Conservation (phyloP, 2,329 filamentous ascomycete species). For the Penicillium sp. region DNA sequence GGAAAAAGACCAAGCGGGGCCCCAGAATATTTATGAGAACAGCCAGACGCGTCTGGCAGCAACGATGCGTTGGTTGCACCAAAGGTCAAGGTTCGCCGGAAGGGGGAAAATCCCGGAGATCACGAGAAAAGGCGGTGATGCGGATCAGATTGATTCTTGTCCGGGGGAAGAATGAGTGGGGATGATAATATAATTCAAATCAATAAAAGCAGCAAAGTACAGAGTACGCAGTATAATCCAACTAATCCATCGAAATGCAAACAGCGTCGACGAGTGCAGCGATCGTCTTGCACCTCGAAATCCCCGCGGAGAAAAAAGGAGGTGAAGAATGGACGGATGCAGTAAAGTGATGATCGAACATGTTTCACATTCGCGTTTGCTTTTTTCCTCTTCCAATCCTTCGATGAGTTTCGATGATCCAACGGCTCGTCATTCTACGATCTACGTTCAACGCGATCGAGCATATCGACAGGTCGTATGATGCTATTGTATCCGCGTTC, state of each 20-base stretch:
- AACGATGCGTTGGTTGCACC: conserved; percentile 12
- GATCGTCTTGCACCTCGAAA: background rate
- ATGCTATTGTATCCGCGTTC: conserved; percentile 9
- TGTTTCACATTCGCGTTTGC: conserved; percentile 9
- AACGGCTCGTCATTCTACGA: background rate
- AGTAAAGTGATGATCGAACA: conserved; percentile 8
- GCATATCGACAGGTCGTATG: background rate
- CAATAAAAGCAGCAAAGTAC: no score
- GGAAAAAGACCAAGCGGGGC: background rate
- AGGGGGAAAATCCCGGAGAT: conserved; percentile 8
- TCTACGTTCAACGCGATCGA: background rate
- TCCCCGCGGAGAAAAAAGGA: conserved; percentile 7
- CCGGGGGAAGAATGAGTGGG: conserved; percentile 1
- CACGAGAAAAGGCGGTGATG: no score
- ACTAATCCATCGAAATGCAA: background rate
- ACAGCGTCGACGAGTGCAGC: conserved; percentile 2
- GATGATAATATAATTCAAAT: no score
- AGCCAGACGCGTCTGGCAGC: conserved; percentile 7
- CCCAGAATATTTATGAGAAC: background rate
- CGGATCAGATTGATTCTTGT: no score
- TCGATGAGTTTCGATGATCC: background rate
- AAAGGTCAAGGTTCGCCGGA: conserved; percentile 11
- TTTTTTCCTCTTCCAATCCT: conserved; percentile 1
- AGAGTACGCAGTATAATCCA: no score
- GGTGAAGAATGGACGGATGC: conserved; percentile 23